Conservation (phyloP, 805 yeast genomes). For the Saturnispora besseyi region DNA sequence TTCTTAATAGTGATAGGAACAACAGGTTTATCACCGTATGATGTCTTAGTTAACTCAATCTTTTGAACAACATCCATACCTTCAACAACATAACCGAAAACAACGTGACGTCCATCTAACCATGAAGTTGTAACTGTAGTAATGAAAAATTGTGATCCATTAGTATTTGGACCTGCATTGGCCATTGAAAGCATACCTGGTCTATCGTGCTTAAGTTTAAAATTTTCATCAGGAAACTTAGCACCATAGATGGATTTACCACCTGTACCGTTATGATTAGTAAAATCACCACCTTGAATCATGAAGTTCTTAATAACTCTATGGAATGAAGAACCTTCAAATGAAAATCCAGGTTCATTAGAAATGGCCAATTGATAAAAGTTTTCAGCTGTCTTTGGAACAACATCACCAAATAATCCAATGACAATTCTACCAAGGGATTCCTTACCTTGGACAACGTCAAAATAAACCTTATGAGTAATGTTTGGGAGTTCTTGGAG, state of each 20-base stretch:
- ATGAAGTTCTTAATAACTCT: slow-evolving; percentile 63
- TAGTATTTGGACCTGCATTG: slow-evolving; percentile 69
- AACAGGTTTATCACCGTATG: slow-evolving; percentile 62
- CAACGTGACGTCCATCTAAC: slow-evolving; percentile 94
- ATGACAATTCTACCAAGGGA: slow-evolving; percentile 72
- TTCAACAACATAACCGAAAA: slow-evolving; percentile 86
- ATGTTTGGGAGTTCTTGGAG: slow-evolving; percentile 40
- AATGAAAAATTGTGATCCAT: slow-evolving; percentile 93
- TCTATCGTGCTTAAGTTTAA: slow-evolving; percentile 55
- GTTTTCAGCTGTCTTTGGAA: slow-evolving; percentile 84
- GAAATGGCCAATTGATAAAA: slow-evolving; percentile 74
- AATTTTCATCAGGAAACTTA: slow-evolving; percentile 63
- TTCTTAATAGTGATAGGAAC: slow-evolving; percentile 55
- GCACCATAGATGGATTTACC: slow-evolving; percentile 68
- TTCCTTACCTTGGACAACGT: slow-evolving; percentile 71
- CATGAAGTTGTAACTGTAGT: slow-evolving; percentile 86
- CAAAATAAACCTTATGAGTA: slow-evolving; percentile 80
- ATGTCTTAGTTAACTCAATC: slow-evolving; percentile 67
- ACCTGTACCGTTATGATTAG: slow-evolving; percentile 60
- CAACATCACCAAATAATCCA: slow-evolving; percentile 81
- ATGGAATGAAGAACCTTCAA: slow-evolving; percentile 58
- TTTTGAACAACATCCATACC: slow-evolving; percentile 76
- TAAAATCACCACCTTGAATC: slow-evolving; percentile 80
- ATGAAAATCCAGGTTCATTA: slow-evolving; percentile 58
- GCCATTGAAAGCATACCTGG: slow-evolving; percentile 73